Evolutionary conservation across 2,329 filamentous ascomycete species (phyloP), one percentile per base, ranked within the genome.

Genomic region (Colletotrichum karsti): DNA sequence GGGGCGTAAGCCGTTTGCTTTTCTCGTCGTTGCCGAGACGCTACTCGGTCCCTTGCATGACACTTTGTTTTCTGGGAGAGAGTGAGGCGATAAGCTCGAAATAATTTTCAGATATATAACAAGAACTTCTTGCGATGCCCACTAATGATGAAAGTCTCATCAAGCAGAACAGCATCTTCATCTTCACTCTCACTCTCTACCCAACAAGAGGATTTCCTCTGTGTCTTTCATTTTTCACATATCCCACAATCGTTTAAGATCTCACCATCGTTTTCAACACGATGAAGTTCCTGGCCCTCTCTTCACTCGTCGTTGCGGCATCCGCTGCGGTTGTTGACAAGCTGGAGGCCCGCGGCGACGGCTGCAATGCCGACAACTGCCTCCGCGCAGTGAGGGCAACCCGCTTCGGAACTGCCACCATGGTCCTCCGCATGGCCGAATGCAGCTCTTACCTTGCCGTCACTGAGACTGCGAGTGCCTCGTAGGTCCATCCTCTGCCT

Each of bases 341-440:
- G 3, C 35, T 67, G 18, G 35, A 41, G 77, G 58, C 33, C 9
- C 58, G 57, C 12, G 41, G 22, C 5, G 22, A 12, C 57, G 71
- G 69, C 53, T 82, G 79, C 74, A 72, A 75, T 58, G 80, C 77
- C 70, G 79, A 84, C 76, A 84, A 83, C 78, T 84, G 82, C 76
- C 81, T 81, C 73, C 80, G 81, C 33, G 79, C 81, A 65, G 78
- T 84, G 54, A 82, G 81, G 24, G 81, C 81, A 58, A 83, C 80
- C 42, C 76, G 79, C 12, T 72, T 69, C 28, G 79, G 79, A 77
- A 68, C 60, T 3, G 65, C 65, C 1, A 68, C 65, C 54, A 69
- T 79, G 33, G 72, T 73, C 12, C 71, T 74, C 18, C 81, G 81
- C 70, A 74, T 78, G 69, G 74, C 76, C 64, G 78, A 80, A 72